Conservation (phyloP, 2,329 filamentous ascomycete genomes). For the Aspergillus quadricinctus region DNA sequence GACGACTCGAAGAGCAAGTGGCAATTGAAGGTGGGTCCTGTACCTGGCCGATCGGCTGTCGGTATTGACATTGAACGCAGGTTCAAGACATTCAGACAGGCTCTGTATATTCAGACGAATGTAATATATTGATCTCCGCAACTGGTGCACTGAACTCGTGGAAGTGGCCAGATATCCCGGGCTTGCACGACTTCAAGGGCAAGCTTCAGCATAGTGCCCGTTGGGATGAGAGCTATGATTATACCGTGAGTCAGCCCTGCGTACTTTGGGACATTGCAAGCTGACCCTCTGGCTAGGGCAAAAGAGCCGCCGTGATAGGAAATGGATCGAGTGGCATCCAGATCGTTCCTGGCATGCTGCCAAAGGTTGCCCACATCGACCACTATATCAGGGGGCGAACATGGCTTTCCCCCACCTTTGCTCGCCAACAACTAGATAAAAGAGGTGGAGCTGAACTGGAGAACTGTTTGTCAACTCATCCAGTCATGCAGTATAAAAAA, state of each 20-base stretch:
- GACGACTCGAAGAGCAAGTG: slow-evolving; percentile 32
- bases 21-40: slow-evolving; percentile 20
- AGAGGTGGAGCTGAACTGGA: slow-evolving; percentile 18
- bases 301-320: slow-evolving; percentile 35
- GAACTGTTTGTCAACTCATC: slow-evolving; percentile 24
- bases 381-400: slow-evolving; percentile 32
- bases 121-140: slow-evolving; percentile 35
- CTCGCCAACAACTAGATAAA: slow-evolving; percentile 24
- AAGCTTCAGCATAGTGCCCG: slow-evolving; percentile 42
- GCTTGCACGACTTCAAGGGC: slow-evolving; percentile 45
- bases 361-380: slow-evolving; percentile 38
- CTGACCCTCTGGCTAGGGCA: slow-evolving; percentile 17
- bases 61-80: slow-evolving; percentile 7
- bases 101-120: slow-evolving; percentile 21
- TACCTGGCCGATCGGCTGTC: not conserved
- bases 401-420: slow-evolving; percentile 29
- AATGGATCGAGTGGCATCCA: slow-evolving; percentile 41
- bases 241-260: slow-evolving; percentile 18
- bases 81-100: slow-evolving; percentile 20
- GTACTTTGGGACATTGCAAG: not conserved
- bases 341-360: slow-evolving; percentile 35
- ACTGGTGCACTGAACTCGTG: slow-evolving; percentile 40
- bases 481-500: not conserved
- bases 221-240: slow-evolving; percentile 39
- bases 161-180: slow-evolving; percentile 46